These are phyloP conservation scores for Aspergillus luchuensis DNA, from an alignment of 2,329 filamentous ascomycete genomes.

Conservation along the genomic window DNA sequence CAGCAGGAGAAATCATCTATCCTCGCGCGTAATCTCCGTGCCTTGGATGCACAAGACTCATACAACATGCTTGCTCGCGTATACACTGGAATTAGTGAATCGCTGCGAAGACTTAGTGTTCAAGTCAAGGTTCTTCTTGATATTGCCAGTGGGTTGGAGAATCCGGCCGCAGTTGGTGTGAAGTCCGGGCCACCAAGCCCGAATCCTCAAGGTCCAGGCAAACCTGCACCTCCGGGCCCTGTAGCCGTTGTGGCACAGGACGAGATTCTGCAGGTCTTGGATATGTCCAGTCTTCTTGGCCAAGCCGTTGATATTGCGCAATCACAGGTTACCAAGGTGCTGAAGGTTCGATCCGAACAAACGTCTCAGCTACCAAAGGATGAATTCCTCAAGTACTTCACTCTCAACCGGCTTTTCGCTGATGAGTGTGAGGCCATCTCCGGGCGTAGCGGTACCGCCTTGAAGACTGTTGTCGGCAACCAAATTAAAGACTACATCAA, in stretches of 20 bases:
- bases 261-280: conserved; percentile 64
- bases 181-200: conserved; percentile 53
- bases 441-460: conserved; percentile 59
- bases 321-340: conserved; percentile 63
- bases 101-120: conserved; percentile 77
- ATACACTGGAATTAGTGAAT: conserved; percentile 86
- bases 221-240: conserved; percentile 39
- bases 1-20: conserved; percentile 89
- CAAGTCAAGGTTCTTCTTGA: conserved; percentile 95
- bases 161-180: conserved; percentile 41
- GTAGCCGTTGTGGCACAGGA: conserved; percentile 50
- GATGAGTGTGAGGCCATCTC: conserved; percentile 69
- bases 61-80: conserved; percentile 80
- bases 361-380: conserved; percentile 57
- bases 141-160: conserved; percentile 68
- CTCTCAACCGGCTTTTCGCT: conserved; percentile 64
- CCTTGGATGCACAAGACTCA: conserved; percentile 79
- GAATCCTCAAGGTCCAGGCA: conserved; percentile 42
- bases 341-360: conserved; percentile 65
- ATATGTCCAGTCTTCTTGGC: conserved; percentile 66
- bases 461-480: conserved; percentile 63
- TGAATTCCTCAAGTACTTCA: conserved; percentile 64
- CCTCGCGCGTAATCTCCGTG: conserved; percentile 81
- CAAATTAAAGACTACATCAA: conserved; percentile 66
- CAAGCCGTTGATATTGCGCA: conserved; percentile 69